Conservation (phyloP, 768 basidiomycete genomes). For the Tylopilus subfusipes region DNA sequence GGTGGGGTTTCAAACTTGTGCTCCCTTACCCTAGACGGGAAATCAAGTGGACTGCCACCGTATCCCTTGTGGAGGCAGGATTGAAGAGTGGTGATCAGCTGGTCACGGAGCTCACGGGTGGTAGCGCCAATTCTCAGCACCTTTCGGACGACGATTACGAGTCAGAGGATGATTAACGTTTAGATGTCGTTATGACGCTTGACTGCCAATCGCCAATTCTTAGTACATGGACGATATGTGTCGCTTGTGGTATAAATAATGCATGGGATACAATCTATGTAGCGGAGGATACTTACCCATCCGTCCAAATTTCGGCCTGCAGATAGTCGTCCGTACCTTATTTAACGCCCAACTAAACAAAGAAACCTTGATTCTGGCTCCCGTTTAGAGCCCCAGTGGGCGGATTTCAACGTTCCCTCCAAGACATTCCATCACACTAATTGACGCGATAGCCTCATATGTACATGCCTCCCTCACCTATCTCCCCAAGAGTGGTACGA, state of each 20-base stretch:
- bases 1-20: conserved; percentile 73
- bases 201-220: background rate
- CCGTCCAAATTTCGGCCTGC: no score
- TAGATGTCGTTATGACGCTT: background rate
- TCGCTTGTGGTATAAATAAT: no score
- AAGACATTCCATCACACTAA: background rate
- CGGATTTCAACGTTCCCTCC: no score
- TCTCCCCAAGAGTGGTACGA: conserved; percentile 20
- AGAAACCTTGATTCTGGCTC: background rate
- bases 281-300: no score
- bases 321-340: no score
- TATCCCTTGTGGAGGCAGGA: conserved; percentile 42
- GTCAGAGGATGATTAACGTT: conserved; percentile 43
- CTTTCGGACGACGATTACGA: conserved; percentile 53
- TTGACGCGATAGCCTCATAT: conserved; percentile 30
- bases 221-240: background rate
- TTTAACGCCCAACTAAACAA: background rate
- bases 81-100: conserved; percentile 61
- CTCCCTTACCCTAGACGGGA: conserved; percentile 68
- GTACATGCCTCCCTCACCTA: conserved; percentile 53
- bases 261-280: no score
- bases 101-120: conserved; percentile 49
- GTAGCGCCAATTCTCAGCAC: conserved; percentile 15
- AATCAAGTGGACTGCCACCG: conserved; percentile 46
- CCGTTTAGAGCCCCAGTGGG: background rate